A percentile compares a stretch with the other conserved stretches of the same genome.
Conservation (phyloP, 257 asterid genomes). For the Plantago elongata region DNA sequence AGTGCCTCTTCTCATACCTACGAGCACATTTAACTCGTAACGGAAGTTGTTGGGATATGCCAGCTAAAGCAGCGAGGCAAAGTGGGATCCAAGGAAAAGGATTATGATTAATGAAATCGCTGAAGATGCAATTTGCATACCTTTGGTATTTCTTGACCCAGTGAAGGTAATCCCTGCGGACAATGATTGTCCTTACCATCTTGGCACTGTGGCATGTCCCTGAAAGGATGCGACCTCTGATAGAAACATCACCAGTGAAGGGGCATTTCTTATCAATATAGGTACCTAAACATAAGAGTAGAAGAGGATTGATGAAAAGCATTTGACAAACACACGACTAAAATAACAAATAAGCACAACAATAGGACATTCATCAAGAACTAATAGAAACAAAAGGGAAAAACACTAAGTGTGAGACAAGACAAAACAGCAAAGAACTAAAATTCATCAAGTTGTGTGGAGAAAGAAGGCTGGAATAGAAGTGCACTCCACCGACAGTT, state of each 20-base stretch:
- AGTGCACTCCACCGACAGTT: no score
- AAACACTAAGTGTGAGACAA: no score
- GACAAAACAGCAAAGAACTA: no score
- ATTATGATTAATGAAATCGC: not conserved
- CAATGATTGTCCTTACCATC: conserved; percentile 72
- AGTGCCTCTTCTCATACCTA: conserved; percentile 84
- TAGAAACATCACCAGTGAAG: conserved; percentile 66
- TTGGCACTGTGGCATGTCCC: conserved; percentile 93
- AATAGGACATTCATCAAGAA: no score
- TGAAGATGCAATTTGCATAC: conserved; percentile 14
- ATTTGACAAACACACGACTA: no score
- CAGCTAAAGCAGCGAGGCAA: not conserved
- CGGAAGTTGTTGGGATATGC: no score
- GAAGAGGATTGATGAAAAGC: no score
- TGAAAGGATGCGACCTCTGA: conserved; percentile 76
- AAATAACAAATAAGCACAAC: no score
- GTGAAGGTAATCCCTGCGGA: conserved; percentile 67
- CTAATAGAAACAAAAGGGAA: no score
- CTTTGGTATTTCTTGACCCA: conserved; percentile 78
- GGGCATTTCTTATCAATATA: conserved; percentile 88
- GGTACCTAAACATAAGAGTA: conserved; percentile 36
- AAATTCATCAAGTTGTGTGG: no score
- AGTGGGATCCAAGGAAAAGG: no score
- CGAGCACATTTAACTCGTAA: not conserved
- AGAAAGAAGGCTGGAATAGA: no score